Evolutionary conservation across 495 filamentous ascomycete species (phyloP), one percentile per base, ranked within the genome.

Genomic region (Penicillium roqueforti): DNA sequence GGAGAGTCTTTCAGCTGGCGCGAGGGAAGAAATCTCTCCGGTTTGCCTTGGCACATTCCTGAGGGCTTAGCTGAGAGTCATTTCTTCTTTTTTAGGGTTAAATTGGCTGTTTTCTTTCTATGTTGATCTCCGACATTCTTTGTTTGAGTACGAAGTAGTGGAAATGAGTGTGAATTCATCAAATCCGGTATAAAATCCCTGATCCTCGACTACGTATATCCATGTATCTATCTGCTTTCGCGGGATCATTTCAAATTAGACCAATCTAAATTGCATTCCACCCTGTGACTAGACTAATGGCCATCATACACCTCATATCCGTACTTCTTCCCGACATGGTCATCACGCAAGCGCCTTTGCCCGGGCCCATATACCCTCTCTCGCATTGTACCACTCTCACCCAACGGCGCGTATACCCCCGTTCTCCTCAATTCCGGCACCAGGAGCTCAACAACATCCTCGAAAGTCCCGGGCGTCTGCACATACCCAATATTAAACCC

Each of bases 381-480:
- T 19, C 65, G 58, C 19, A 19, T 18, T 25, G 32, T 48, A 56
- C 60, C 37, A 61, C 51, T 50, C 22, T 70, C 18, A 40, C 61
- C 28, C 59, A 62, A 19, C 55, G 51, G 18, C 38, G 57, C 41
- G 59, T 65, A 19, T 8, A 47, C 18, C 19, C 31, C 18, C 1
- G 20, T 19, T 20, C 10, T 34, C 28, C 31, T n/a, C 23, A 70
- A 11, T 60, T 66, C 42, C 37, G 65, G 55, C 7, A 60, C n/a
- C 51, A 58, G 52, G 37, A 67, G 31, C 61, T 81, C 74, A 50
- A 75, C 68, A 10, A 80, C 67, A 56, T 82, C 80, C 44, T 75
- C 67, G 62, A 83, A 83, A 1, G 77, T 73, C 32, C 73, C 69
- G 0, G 80, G 80, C 47, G 74, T 55, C 19, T 58, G 51, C 11